Base-by-base conservation (phyloP, 352 stramenopile species). In the Thraustotheca clavata region DNA sequence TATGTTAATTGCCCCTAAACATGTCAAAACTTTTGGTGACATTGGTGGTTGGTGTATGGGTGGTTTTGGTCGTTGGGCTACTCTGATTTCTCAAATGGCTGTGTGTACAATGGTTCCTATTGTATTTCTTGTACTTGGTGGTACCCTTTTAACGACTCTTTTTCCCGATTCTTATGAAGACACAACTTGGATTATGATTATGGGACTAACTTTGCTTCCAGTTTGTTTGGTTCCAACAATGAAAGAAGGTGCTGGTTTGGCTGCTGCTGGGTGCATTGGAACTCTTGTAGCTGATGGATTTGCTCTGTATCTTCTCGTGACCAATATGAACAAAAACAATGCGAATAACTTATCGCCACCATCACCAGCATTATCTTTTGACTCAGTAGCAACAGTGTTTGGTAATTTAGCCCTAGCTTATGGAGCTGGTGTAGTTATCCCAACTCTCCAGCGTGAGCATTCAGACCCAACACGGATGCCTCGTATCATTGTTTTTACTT, bases 301-400 rank as follows among this genome's bases (percentile, higher is more conserved):
- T 24, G 65, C 49, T 20, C 35, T 70, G 20, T 41, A 55, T n/a
- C 11, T 70, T n/a, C 39, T 70, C 12, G 59, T 68, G 39, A 24
- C 16, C 61, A 41, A 66, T 24, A 49, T 70, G 40, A 43, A 18
- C 14, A 12, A 20, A 14, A 69, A 47, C 24, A 60, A 57, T 6
- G 57, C 59, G 4, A 48, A 24, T 0, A 49, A 38, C 8, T 27
- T 61, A 3, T 32, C 47, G 46, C 26, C 57, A 20, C 65, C 65
- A 1, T 24, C 57, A 12, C 65, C 65, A 14, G 60, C 60, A 18
- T 35, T 68, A 26, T 36, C 59, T 20, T 69, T 70, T 27, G 24
- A 69, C n/a, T 34, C 43, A 16, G 65, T 70, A 36, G 29, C 50
- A 11, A 77, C 66, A 26, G 73, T 75, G 0, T 69, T 69, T 62